Conservation (phyloP, 2,329 filamentous ascomycete genomes). For the Xylariaceae sp. region DNA sequence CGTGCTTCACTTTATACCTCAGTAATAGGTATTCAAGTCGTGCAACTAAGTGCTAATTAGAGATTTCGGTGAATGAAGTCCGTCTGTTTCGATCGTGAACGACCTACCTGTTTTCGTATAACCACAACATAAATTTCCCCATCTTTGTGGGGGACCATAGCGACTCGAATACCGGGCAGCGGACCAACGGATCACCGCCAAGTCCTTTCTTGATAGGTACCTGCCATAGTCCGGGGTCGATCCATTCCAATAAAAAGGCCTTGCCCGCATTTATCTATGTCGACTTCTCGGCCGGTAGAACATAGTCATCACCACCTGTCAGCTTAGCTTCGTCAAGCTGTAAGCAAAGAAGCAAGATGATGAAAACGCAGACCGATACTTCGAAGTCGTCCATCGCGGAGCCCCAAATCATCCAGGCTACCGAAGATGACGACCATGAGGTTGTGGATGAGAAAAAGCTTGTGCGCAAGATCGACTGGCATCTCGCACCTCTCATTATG, state of each 20-base stretch:
- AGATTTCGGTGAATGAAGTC: conserved; percentile 6
- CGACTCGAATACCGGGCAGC: not conserved
- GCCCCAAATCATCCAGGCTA: not conserved
- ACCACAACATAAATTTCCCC: not conserved
- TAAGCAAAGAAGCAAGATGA: not conserved
- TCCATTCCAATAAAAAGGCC: not conserved
- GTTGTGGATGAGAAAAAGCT: conserved; percentile 49
- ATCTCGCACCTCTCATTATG: conserved; percentile 63
- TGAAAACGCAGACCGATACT: not conserved
- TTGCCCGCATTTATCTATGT: not conserved
- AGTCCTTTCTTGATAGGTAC: not conserved
- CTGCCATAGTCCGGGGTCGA: not conserved
- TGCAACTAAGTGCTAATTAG: not conserved
- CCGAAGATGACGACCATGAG: conserved; percentile 16
- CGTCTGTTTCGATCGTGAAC: not conserved
- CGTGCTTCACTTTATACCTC: not conserved
- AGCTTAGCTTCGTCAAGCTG: not conserved
- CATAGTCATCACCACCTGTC: too few species aligned
- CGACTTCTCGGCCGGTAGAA: too few species aligned
- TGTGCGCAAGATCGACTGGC: conserved; percentile 58
- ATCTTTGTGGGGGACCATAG: not conserved
- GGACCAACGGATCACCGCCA: not conserved
- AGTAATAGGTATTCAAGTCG: not conserved
- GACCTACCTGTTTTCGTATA: not conserved
- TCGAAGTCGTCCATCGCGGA: conserved; percentile 24